Evolutionary conservation across 345 rosid genomes (phyloP).

Genomic region (Brassica incana): DNA sequence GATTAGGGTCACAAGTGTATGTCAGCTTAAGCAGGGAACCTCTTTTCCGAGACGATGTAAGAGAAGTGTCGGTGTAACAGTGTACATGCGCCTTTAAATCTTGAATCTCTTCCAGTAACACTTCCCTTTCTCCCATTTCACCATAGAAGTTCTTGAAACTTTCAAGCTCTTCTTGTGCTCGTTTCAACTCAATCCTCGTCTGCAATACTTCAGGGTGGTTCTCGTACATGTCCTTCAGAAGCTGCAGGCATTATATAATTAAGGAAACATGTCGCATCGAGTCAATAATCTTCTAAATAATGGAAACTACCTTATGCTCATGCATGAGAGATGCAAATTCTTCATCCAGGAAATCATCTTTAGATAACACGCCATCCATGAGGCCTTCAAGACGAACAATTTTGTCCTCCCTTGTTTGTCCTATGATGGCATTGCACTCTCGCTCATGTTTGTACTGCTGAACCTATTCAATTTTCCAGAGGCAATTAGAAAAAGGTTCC

Average conservation of each 20-base stretch:
- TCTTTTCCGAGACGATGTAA: conserved; percentile 42
- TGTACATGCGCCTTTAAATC: conserved; percentile 78
- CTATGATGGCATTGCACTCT: conserved; percentile 81
- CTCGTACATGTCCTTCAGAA: conserved; percentile 72
- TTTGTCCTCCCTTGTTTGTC: conserved; percentile 80
- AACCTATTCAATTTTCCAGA: conserved; percentile 44
- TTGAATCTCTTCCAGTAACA: conserved; percentile 82
- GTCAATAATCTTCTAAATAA: too few species aligned
- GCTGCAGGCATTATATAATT: conserved; percentile 42
- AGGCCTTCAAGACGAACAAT: conserved; percentile 80
- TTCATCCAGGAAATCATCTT: conserved; percentile 75
- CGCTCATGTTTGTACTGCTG: conserved; percentile 93
- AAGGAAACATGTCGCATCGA: too few species aligned
- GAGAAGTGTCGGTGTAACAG: conserved; percentile 63
- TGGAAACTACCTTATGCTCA: conserved; percentile 56
- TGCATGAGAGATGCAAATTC: conserved; percentile 60
- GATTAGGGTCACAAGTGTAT: conserved; percentile 16
- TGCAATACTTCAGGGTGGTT: conserved; percentile 73
- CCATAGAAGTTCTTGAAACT: conserved; percentile 58
- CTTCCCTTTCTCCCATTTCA: conserved; percentile 81
- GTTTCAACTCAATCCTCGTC: conserved; percentile 65
- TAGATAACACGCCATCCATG: conserved; percentile 83
- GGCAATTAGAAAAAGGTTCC: too few species aligned
- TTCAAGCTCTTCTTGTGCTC: conserved; percentile 72
- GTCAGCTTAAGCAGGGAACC: conserved; percentile 49